phyloP scores from a whole-genome alignment of 345 rosid genomes.

The Camelina hispida region DNA sequence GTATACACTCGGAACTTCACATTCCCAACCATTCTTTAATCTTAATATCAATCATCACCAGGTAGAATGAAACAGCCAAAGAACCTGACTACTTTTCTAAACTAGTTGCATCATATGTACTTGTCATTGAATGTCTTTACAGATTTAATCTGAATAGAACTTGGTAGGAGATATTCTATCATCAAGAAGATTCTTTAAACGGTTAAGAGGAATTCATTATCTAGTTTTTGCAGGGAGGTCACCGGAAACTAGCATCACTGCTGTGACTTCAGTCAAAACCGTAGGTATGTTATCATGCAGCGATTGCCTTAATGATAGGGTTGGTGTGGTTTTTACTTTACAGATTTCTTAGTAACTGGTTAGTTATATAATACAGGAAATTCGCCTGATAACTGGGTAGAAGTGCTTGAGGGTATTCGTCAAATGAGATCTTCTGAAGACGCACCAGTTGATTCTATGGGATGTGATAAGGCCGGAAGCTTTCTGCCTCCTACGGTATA shows the following conservation, averaged over 20 bases:
- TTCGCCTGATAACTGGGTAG: constrained; percentile 42
- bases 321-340: background rate
- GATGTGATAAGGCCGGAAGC: constrained; percentile 50
- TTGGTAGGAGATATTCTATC: constrained; percentile 8
- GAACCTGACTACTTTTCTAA: constrained; percentile 3
- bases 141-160: background rate
- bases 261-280: constrained; percentile 38
- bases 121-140: background rate
- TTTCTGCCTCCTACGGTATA: constrained; percentile 46
- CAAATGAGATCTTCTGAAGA: constrained; percentile 49
- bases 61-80: background rate
- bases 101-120: background rate
- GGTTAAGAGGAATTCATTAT: background rate
- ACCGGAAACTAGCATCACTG: constrained; percentile 37
- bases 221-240: constrained; percentile 50
- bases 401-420: constrained; percentile 46
- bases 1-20: background rate
- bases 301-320: background rate
- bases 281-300: constrained; percentile 21
- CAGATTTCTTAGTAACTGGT: constrained; percentile 12
- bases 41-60: constrained; percentile 2
- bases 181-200: constrained; percentile 8
- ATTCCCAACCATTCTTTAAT: background rate
- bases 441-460: constrained; percentile 52
- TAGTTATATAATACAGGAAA: constrained; percentile 23